phyloP scores from a whole-genome alignment of 257 asterid genomes.

The Solanum virginianum region DNA sequence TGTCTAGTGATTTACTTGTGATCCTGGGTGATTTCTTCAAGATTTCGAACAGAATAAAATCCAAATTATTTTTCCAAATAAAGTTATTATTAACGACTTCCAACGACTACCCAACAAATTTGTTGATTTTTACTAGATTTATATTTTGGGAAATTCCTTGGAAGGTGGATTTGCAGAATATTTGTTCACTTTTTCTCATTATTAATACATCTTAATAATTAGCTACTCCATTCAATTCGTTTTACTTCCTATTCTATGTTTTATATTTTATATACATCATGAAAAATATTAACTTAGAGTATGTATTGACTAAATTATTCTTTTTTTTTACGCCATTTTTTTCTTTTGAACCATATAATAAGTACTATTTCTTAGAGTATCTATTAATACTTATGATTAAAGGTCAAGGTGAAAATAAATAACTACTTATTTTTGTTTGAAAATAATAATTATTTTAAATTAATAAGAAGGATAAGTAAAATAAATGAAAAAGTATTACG shows the following conservation, averaged over 20 bases:
- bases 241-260: not conserved
- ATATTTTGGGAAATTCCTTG: not conserved
- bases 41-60: not conserved
- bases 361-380: not conserved
- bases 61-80: not conserved
- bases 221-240: not conserved
- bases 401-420: not conserved
- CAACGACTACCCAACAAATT: not conserved
- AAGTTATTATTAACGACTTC: not conserved
- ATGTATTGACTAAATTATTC: not conserved
- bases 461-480: not conserved
- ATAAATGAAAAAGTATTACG: not conserved
- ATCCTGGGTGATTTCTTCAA: too few relatives aligned
- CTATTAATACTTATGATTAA: not conserved
- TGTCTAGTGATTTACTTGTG: too few relatives aligned
- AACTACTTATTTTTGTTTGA: not conserved
- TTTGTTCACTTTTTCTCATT: not conserved
- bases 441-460: not conserved
- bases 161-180: conserved; percentile 1
- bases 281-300: not conserved
- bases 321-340: not conserved
- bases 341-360: not conserved
- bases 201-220: not conserved
- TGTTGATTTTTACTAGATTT: not conserved
- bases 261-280: too few relatives aligned